Conservation (phyloP, 1,139 yeast genomes). For the Geotrichum klebahnii region DNA sequence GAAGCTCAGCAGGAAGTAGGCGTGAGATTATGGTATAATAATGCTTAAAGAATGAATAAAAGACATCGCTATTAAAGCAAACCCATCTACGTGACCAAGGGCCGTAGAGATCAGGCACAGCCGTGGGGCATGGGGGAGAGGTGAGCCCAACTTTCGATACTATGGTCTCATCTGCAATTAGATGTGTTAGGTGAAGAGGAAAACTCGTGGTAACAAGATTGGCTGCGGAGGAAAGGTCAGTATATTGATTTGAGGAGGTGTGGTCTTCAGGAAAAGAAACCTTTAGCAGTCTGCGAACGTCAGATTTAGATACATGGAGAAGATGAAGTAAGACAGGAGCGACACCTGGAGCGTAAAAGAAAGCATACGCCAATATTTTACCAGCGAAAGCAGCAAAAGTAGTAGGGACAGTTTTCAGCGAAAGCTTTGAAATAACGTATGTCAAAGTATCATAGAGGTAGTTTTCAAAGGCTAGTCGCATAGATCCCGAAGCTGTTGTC, state of each 20-base stretch:
- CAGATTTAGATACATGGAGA: conserved; percentile 49
- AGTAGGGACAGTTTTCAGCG: conserved; percentile 54
- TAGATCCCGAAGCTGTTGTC: conserved; percentile 32
- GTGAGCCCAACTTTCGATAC: conserved; percentile 11
- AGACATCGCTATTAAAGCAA: conserved; percentile 50
- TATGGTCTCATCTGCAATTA: conserved; percentile 28
- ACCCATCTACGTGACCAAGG: conserved; percentile 69
- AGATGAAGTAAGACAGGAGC: conserved; percentile 59
- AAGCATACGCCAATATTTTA: conserved; percentile 67
- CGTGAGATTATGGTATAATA: conserved; percentile 43
- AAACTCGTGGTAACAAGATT: conserved; percentile 27
- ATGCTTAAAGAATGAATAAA: conserved; percentile 72
- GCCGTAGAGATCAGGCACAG: conserved; percentile 49
- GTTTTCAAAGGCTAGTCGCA: conserved; percentile 22
- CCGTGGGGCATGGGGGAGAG: conserved; percentile 4
- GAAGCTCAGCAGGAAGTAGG: conserved; percentile 29
- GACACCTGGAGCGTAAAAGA: conserved; percentile 57
- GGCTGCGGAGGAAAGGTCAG: conserved; percentile 22
- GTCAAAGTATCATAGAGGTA: conserved; percentile 50
- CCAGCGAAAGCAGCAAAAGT: conserved; percentile 73
- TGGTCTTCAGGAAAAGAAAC: conserved; percentile 32
- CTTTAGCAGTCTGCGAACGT: conserved; percentile 36
- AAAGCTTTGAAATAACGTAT: conserved; percentile 51
- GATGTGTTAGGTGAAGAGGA: conserved; percentile 31
- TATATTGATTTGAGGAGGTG: conserved; percentile 15